Evolutionary conservation across 1,284 basidiomycete species (phyloP), one percentile per base, ranked within the genome.

Genomic region (Sporisorium exsertum): DNA sequence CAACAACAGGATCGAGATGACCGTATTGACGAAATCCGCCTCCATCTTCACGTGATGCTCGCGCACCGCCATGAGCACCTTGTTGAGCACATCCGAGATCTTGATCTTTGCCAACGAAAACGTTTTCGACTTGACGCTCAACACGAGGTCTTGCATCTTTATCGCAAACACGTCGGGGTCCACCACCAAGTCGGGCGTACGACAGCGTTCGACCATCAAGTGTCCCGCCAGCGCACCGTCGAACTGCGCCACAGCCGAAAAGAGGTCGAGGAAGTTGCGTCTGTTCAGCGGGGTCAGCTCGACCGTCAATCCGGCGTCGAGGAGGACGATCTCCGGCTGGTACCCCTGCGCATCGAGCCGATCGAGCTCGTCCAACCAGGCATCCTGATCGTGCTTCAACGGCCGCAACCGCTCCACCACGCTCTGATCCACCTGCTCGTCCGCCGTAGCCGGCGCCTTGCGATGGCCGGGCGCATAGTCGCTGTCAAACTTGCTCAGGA

Each of bases 31-130:
- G 84, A 99, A 99, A 86, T 99, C 97, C 15, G 92, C 94, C 87
- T 99, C 96, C 91, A 99, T 93, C 89, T 95, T 97, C 78, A 99
- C 97, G 84, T 97, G 97, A 86, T 98, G 95, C 75, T 91, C 89
- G 56, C 95, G 88, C 1, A 99, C 95, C n/a, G 92, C 91, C 78
- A 88, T 90, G 49, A 99, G 87, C 9, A 97, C 95, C 76, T 96
- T 92, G 7, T 90, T 92, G 45, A 98, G 88, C 74, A 99, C 91
- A 85, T 99, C 95, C 29, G 93, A 92, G 65, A 99, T 97, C 86
- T 94, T 94, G 87, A 99, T 95, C 84, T 94, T 91, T 15, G 94
- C 94, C 5, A 99, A 89, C 26, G 92, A 94, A 87, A 99, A 99
- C 1, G 96, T 98, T 87, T 96, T 96, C 78, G 92, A 91, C 87